Base-by-base conservation (phyloP, 768 basidiomycete genomes). In the Rhizopogon rudus region DNA sequence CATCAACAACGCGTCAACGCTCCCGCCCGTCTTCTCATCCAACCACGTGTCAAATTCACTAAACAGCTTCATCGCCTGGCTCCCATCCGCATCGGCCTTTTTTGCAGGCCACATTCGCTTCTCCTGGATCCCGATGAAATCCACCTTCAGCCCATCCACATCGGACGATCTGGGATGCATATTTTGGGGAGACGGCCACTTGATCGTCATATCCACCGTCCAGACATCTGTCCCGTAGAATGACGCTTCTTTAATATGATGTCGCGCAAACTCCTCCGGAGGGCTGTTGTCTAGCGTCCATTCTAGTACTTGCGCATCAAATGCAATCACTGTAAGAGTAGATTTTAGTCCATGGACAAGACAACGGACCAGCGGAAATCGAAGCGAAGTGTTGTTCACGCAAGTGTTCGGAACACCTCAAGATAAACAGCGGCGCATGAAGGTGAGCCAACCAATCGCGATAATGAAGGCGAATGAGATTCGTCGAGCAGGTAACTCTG, bases 231-330 rank as follows among this genome's bases (percentile, higher is more conserved):
- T 78, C 1, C 86, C 88, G 61, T 91, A 92, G 68, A 90, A 92
- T 2, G 93, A 93, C 0, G 83, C 92, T 67, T 95, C 92, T 66
- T 93, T 97, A 72, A 98, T 81, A 62, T 93, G 91, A 64, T 98
- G 96, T 7, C 93, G 80, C 6, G 80, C 81, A 60, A 78, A 74
- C 54, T 90, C 88, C 51, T 82, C 70, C 0, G 92, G 91, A 1
- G 96, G 93, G 53, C 83, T 81, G 58, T 85, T 75, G 59, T 92
- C 88, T 39, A 94, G 75, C 14, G 82, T 84, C 95, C 95, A 98
- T 52, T 80, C 71, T 7, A 95, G 68, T 13, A 98, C 91, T 57
- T 95, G 87, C 0, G 92, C 95, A 48, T 95, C 89, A 64, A 98
- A 97, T 0, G 93, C 88, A 52, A 98, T 80, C 4, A 90, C 93